Evolutionary conservation across 805 yeast genomes (phyloP), one percentile per base, ranked within the genome.

Genomic region (Peterozyma xylosa): DNA sequence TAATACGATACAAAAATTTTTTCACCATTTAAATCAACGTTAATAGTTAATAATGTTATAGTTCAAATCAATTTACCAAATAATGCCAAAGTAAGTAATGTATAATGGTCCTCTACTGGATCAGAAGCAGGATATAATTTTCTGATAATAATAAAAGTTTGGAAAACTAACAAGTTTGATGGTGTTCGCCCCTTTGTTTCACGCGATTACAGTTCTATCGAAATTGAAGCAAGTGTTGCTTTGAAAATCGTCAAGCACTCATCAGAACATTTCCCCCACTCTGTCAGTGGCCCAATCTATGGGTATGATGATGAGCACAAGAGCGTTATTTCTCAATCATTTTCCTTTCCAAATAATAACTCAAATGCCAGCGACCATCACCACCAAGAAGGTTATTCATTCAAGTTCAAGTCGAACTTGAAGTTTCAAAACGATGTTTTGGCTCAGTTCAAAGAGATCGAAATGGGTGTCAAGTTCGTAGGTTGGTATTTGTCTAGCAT

Each of bases 401-500:
- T 76, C 57, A 69, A 76, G 45, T 69, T 80, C 43, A 74, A 77
- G 56, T 70, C 79, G 51, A 86, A 87, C 47, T 66, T 68, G 46
- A 76, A 73, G 58, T 88, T 79, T 66, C 89, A 83, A 59, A 74
- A 73, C 42, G 88, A 82, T 39, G 69, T 84, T 55, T 68, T 82
- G 51, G 74, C 76, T 37, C 74, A 77, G 48, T 73, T 86, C 50
- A 76, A 71, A 54, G 73, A 71, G 44, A 75, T 80, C 48, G 82
- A 82, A 40, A 70, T 76, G 48, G 90, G 89, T 38, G 70, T 78
- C 37, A 85, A 80, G 57, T 71, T 81, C 48, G 75, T 81, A 50
- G 96, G 96, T 32, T 87, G 90, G 88, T 87, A 85, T 66, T 77
- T 86, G 57, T 71, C 83, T 37, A 72, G 88, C 29, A 66, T 70